Percentiles rank a stretch among this genome's conserved stretches.
These are phyloP conservation scores for Helicocarpus griseus DNA, from an alignment of 2,329 filamentous ascomycete species.

Conservation along the genomic window DNA sequence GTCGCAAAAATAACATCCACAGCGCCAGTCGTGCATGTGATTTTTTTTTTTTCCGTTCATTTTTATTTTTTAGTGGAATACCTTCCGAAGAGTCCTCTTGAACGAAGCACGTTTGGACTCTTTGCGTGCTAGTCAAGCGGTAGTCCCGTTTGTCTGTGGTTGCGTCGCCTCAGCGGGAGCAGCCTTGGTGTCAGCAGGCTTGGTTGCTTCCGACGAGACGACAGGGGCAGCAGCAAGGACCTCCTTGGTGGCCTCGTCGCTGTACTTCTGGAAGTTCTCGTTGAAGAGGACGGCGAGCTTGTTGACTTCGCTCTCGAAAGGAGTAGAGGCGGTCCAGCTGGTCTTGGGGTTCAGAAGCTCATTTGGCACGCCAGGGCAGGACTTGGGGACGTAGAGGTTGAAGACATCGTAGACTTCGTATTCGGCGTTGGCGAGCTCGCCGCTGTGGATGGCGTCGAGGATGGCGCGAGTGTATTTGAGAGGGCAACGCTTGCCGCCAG, in stretches of 20 bases:
- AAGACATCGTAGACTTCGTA: conserved; percentile 95
- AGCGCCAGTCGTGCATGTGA: no score
- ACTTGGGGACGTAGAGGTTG: conserved; percentile 92
- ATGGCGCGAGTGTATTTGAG: conserved; percentile 98
- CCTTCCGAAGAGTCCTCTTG: neutral
- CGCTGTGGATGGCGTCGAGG: conserved; percentile 94
- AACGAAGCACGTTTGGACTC: neutral
- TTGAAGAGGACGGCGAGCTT: conserved; percentile 86
- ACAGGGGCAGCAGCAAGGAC: conserved; percentile 51
- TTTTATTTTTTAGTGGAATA: neutral
- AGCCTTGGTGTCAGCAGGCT: neutral
- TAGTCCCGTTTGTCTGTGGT: neutral
- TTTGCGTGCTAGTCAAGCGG: conserved; percentile 8
- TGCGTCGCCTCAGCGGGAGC: neutral
- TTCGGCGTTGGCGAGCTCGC: conserved; percentile 83
- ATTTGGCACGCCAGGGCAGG: conserved; percentile 75
- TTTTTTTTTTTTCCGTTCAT: neutral
- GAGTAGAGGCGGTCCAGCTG: conserved; percentile 74
- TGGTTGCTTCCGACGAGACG: conserved; percentile 8
- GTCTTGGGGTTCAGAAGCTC: conserved; percentile 93
- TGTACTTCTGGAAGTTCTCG: conserved; percentile 97
- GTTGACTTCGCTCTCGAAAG: conserved; percentile 78
- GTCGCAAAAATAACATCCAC: no score
- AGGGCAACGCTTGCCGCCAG: conserved; percentile 92
- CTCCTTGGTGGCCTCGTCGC: conserved; percentile 69